Evolutionary conservation across 179 eudicot species (phyloP).

Genomic region (Silene vulgaris): DNA sequence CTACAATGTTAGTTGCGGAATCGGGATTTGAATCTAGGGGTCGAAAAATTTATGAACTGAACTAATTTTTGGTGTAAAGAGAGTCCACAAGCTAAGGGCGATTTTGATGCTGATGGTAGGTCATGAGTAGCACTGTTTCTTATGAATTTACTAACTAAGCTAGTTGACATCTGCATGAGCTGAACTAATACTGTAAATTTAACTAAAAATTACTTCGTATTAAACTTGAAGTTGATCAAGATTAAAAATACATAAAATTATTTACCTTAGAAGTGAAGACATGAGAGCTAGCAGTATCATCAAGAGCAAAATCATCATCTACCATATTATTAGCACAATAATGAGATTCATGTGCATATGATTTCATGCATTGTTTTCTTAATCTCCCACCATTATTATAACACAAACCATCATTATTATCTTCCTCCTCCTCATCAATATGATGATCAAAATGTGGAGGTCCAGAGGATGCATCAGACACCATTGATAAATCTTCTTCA

Average conservation of each 20-base stretch:
- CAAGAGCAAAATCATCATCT: conserved; percentile 20
- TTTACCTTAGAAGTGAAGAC: conserved; percentile 27
- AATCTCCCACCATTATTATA: not conserved
- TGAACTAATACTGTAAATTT: too few species aligned
- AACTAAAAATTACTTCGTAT: too few species aligned
- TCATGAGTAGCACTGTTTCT: too few species aligned
- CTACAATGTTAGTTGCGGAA: too few species aligned
- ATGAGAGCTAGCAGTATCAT: conserved; percentile 38
- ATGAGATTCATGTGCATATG: not conserved
- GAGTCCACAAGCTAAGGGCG: too few species aligned
- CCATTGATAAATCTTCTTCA: conserved; percentile 33
- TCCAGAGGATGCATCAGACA: conserved; percentile 40
- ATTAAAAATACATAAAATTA: not conserved
- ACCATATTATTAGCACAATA: not conserved
- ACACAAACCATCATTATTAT: not conserved
- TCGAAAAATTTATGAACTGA: too few species aligned
- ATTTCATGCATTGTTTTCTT: conserved; percentile 16
- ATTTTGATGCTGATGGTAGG: too few species aligned
- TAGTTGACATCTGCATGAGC: too few species aligned
- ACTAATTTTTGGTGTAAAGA: too few species aligned
- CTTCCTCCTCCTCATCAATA: conserved; percentile 13
- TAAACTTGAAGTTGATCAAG: not conserved
- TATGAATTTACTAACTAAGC: too few species aligned
- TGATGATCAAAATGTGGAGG: conserved; percentile 34
- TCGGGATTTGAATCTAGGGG: too few species aligned